Evolutionary conservation across 352 stramenopile species (phyloP).

Genomic region (Albugo candida): DNA sequence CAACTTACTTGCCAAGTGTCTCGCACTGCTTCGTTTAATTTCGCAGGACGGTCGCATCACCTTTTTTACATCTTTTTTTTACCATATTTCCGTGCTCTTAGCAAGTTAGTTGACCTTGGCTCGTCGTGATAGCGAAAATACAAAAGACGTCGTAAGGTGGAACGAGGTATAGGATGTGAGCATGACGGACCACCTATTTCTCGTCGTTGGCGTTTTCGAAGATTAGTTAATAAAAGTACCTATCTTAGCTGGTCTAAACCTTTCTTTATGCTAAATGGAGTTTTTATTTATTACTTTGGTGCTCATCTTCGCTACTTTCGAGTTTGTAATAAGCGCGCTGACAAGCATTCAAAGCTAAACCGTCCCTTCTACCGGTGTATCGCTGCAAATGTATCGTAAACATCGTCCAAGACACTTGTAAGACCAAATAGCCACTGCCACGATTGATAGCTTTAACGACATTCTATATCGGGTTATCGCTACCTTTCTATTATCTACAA

Average conservation of each 20-base stretch:
- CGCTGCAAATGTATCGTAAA: conserved; percentile 73
- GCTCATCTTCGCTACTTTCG: too few relatives aligned
- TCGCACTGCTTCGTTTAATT: conserved; percentile 35
- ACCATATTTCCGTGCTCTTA: conserved; percentile 33
- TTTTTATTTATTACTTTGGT: too few relatives aligned
- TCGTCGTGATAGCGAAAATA: conserved; percentile 25
- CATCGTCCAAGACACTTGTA: conserved; percentile 76
- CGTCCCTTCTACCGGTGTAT: too few relatives aligned
- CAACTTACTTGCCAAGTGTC: conserved; percentile 56
- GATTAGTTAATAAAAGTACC: too few relatives aligned
- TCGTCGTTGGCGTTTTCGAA: too few relatives aligned
- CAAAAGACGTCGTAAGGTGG: conserved; percentile 31
- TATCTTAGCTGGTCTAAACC: too few relatives aligned
- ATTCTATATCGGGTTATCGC: too few relatives aligned
- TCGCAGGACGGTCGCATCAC: conserved; percentile 33
- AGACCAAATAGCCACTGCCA: conserved; percentile 77
- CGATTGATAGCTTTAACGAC: conserved; percentile 77
- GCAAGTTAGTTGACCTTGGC: conserved; percentile 17
- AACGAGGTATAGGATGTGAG: conserved; percentile 56
- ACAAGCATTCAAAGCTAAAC: too few relatives aligned
- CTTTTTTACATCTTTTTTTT: conserved; percentile 27
- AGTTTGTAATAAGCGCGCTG: too few relatives aligned
- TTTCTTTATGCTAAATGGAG: too few relatives aligned
- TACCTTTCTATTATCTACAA: too few relatives aligned
- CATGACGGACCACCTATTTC: conserved; percentile 19